phyloP scores from a whole-genome alignment of 805 yeast genomes.

The Wickerhamiella brachini region DNA sequence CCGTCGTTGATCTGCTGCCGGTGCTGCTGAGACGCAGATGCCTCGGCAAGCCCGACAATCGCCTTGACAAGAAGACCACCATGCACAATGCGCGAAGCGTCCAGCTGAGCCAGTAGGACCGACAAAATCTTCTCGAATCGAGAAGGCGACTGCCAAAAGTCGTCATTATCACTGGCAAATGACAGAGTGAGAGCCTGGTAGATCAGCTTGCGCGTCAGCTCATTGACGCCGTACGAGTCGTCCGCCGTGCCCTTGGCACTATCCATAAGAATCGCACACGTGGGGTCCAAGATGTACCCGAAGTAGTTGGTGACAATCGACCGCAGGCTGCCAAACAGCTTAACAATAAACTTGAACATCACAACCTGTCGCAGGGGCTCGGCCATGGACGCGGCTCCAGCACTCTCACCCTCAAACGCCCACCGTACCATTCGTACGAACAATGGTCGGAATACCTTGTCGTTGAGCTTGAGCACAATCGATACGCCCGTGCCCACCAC shows the following conservation, averaged over 20 bases:
- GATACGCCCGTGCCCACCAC: constrained; percentile 59
- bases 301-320: constrained; percentile 80
- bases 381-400: constrained; percentile 34
- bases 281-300: constrained; percentile 73
- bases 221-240: constrained; percentile 23
- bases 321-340: constrained; percentile 68
- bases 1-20: constrained; percentile 59
- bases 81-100: constrained; percentile 45
- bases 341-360: constrained; percentile 76
- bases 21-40: constrained; percentile 41
- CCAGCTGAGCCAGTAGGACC: constrained; percentile 52
- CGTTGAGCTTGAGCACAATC: constrained; percentile 82
- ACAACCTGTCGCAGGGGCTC: constrained; percentile 46
- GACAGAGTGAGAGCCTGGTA: constrained; percentile 63
- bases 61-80: constrained; percentile 76
- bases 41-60: constrained; percentile 58
- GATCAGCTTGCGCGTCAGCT: constrained; percentile 56
- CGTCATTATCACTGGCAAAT: constrained; percentile 81
- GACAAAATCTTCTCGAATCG: constrained; percentile 62
- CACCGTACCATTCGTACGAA: constrained; percentile 78
- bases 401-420: constrained; percentile 80
- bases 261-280: constrained; percentile 39
- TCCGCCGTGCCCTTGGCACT: constrained; percentile 30
- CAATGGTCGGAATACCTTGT: constrained; percentile 82
- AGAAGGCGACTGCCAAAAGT: constrained; percentile 83